Base-by-base conservation (phyloP, 768 basidiomycete species). In the Naganishia antarctica region DNA sequence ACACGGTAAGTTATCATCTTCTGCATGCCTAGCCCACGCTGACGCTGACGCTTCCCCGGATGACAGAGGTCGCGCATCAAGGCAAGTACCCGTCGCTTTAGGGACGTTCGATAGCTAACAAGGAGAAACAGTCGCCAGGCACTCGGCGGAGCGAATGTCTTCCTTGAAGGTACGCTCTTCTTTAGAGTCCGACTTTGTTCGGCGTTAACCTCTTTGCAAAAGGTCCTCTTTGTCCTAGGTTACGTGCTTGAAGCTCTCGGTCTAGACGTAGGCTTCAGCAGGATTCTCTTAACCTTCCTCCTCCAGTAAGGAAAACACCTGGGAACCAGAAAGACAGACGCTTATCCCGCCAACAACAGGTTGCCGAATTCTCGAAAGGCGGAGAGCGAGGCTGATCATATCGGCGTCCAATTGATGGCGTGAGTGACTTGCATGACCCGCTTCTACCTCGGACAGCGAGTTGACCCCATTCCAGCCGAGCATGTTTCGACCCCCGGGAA, bases 351-450 rank as follows among this genome's bases (percentile, higher is more conserved):
- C 31, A 15, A 0, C 28, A 26, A 40, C 65, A 79, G 87, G 23
- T 82, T 93, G 1, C 93, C 93, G 0, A 90, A 96, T 75, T 90
- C 88, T 0, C 80, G 93, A 58, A 84, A 79, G 21, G 84, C 87
- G 49, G 93, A 98, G 75, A 79, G 82, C 3, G 92, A 97, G 83
- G 93, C 93, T 40, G 93, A 97, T 73, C 81, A 84, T 29, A 87
- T 98, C 57, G 93, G 94, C 8, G 76, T 97, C 48, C 82, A 82
- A 6, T 80, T 97, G 28, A 87, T 87, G 79, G 82, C 90, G 53
- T 83, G 59, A 67, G 74, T 69, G 13, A 37, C 37, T 46, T 8
- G 32, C 34, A 21, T 25, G 21, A 12, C 28, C 16, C 18, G 25
- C n/a, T n/a, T n/a, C 3, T 28, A 34, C 5, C 29, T 34, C 5